A percentile compares a stretch with the other conserved stretches of the same genome.
Conservation (phyloP, 495 filamentous ascomycete genomes). For the Chaetomium fimeti region DNA sequence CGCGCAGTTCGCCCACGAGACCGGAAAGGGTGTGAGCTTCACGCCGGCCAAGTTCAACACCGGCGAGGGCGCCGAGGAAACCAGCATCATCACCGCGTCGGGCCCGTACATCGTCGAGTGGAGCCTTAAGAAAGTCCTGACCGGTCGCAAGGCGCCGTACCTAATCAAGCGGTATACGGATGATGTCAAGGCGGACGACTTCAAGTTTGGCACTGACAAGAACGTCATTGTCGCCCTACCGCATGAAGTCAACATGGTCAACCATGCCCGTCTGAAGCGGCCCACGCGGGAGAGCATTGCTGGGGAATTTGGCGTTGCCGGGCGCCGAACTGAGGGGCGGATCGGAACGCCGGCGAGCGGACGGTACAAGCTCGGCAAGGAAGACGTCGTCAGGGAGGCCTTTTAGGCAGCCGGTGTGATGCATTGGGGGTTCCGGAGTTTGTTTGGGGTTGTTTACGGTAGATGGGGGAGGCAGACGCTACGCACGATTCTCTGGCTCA, state of each 20-base stretch:
- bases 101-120: slow-evolving; percentile 97
- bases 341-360: slow-evolving; percentile 53
- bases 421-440: too few species aligned
- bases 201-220: slow-evolving; percentile 94
- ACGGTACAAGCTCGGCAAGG: slow-evolving; percentile 60
- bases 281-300: slow-evolving; percentile 90
- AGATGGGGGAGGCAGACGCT: neutral
- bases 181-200: slow-evolving; percentile 97
- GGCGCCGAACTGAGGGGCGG: slow-evolving; percentile 46
- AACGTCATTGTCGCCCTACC: slow-evolving; percentile 96
- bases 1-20: slow-evolving; percentile 95
- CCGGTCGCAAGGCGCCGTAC: slow-evolving; percentile 80
- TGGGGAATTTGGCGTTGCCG: slow-evolving; percentile 51
- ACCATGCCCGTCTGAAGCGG: slow-evolving; percentile 75
- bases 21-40: slow-evolving; percentile 78
- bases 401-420: slow-evolving; percentile 51
- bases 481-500: neutral
- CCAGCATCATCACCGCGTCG: slow-evolving; percentile 93
- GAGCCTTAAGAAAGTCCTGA: slow-evolving; percentile 84
- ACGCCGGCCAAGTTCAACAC: slow-evolving; percentile 94
- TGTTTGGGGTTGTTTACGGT: neutral
- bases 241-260: slow-evolving; percentile 97
- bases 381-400: slow-evolving; percentile 82
- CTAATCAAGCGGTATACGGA: slow-evolving; percentile 94
- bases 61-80: slow-evolving; percentile 73